phyloP scores from a whole-genome alignment of 768 basidiomycete genomes.

The Mycena sanguinolenta region DNA sequence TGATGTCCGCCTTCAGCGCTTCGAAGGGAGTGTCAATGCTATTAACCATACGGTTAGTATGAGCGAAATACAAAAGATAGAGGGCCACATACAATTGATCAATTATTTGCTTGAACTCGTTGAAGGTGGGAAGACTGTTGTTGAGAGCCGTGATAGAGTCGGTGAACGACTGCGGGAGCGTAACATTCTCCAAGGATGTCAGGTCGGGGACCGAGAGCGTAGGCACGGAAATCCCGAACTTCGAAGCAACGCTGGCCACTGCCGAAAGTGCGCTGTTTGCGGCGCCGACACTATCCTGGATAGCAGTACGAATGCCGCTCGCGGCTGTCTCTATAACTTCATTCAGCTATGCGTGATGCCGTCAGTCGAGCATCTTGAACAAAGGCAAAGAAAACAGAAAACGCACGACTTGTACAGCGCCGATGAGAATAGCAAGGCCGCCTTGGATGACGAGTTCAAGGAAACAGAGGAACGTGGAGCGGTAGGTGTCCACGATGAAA shows the following conservation, averaged over 20 bases:
- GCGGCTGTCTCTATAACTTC: slow-evolving; percentile 73
- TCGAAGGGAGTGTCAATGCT: slow-evolving; percentile 93
- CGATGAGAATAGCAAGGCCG: slow-evolving; percentile 82
- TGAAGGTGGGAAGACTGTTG: slow-evolving; percentile 81
- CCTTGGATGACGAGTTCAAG: slow-evolving; percentile 91
- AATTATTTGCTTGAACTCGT: slow-evolving; percentile 77
- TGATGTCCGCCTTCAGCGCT: slow-evolving; percentile 88
- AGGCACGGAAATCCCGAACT: slow-evolving; percentile 76
- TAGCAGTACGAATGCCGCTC: slow-evolving; percentile 70
- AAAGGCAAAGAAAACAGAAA: background rate
- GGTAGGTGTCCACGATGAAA: slow-evolving; percentile 92
- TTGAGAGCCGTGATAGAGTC: slow-evolving; percentile 83
- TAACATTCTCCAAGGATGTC: slow-evolving; percentile 79
- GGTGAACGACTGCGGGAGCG: slow-evolving; percentile 83
- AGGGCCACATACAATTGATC: slow-evolving; percentile 69
- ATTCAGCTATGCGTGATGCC: slow-evolving; percentile 67
- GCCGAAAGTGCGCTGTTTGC: slow-evolving; percentile 77
- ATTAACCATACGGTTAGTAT: slow-evolving; percentile 12
- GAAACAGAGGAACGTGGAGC: slow-evolving; percentile 94
- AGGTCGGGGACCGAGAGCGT: slow-evolving; percentile 84
- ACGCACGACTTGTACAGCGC: slow-evolving; percentile 85
- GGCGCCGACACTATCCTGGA: slow-evolving; percentile 76
- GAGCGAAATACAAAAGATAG: background rate
- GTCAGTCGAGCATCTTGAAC: background rate
- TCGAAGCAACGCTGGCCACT: slow-evolving; percentile 73